A percentile compares a stretch with the other conserved stretches of the same genome.
Conservation (phyloP, 305 asterid species). For the Fraxinus ornus region DNA sequence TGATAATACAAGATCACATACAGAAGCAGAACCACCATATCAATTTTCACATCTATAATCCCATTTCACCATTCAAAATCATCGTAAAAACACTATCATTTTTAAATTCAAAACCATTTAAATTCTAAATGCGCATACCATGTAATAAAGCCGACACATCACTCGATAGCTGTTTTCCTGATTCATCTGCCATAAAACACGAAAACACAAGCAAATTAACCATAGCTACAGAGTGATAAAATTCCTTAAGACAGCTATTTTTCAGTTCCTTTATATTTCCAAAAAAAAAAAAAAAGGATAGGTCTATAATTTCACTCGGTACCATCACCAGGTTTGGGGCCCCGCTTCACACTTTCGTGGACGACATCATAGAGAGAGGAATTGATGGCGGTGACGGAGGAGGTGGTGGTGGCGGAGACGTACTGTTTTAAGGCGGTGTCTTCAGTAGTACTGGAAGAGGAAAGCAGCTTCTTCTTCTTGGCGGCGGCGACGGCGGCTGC, state of each 20-base stretch:
- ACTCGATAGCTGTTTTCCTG: constrained; percentile 39
- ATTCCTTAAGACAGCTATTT: background rate
- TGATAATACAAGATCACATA: background rate
- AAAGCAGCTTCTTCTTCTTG: constrained; percentile 24
- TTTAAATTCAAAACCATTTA: constrained; percentile 11
- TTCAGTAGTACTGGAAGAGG: constrained; percentile 30
- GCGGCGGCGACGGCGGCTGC: constrained; percentile 21
- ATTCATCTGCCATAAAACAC: constrained; percentile 35
- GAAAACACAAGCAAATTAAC: constrained; percentile 6
- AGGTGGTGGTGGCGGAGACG: constrained; percentile 24
- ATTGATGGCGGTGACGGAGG: constrained; percentile 12
- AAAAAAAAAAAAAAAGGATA: constrained; percentile 15
- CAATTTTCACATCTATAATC: constrained; percentile 15
- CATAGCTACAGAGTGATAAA: background rate
- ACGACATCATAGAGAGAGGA: constrained; percentile 38
- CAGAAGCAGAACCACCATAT: constrained; percentile 1
- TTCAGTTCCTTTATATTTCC: constrained; percentile 2
- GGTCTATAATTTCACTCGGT: constrained; percentile 11
- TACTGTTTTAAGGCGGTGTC: constrained; percentile 42
- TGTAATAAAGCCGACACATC: constrained; percentile 38
- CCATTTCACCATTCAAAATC: constrained; percentile 16
- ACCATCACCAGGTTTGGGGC: constrained; percentile 43
- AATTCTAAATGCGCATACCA: constrained; percentile 31
- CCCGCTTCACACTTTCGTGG: constrained; percentile 37
- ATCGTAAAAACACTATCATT: background rate